Conservation (phyloP, 345 rosid species). For the Heritiera fomes region DNA sequence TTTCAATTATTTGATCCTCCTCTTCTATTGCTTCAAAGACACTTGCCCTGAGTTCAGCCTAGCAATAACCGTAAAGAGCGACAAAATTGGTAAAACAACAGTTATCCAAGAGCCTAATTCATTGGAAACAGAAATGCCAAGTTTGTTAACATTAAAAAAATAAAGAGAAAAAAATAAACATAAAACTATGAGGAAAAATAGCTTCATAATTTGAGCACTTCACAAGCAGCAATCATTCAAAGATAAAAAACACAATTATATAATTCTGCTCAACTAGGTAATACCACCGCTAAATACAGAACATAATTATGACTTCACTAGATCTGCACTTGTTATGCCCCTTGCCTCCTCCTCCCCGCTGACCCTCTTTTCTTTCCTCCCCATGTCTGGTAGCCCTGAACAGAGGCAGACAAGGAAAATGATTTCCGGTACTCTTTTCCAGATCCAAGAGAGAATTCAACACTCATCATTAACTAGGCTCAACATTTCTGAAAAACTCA, state of each 20-base stretch:
- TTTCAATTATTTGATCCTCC: constrained; percentile 80
- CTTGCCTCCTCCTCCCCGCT: neutral
- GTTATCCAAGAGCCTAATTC: neutral
- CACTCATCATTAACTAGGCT: neutral
- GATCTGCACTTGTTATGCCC: constrained; percentile 2
- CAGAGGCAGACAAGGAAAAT: constrained; percentile 8
- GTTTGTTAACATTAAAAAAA: neutral
- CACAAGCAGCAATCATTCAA: neutral
- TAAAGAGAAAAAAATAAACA: neutral
- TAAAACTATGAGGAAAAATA: neutral
- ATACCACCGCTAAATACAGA: neutral
- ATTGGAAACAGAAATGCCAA: neutral
- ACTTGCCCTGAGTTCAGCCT: constrained; percentile 98
- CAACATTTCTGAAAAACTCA: neutral
- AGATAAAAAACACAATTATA: neutral
- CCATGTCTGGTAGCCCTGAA: neutral
- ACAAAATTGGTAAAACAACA: neutral
- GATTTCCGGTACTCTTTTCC: neutral
- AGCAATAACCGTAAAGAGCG: constrained; percentile 10
- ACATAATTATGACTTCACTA: neutral
- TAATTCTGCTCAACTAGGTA: neutral
- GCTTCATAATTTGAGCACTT: neutral
- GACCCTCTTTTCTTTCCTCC: neutral
- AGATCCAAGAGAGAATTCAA: neutral
- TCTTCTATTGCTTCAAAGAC: constrained; percentile 98